Evolutionary conservation across 2,329 filamentous ascomycete species (phyloP), one percentile per base, ranked within the genome.

Genomic region (Gyromitra esculenta): DNA sequence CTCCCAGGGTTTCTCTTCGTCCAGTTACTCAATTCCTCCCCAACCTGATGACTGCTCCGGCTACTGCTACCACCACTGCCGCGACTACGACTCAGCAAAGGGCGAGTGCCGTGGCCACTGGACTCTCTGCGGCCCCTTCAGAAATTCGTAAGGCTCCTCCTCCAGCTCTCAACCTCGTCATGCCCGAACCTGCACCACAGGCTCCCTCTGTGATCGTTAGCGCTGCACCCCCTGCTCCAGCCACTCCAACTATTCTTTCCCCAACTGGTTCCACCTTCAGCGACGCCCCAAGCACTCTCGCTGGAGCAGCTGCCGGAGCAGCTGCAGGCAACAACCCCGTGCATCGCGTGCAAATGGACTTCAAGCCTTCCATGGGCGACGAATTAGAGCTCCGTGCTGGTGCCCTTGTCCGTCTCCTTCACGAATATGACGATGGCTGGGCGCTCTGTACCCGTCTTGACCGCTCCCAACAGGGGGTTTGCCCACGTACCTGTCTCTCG

Each of bases 381-480:
- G 96, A 99, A 84, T 87, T 99, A 82, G 92, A 90, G 78, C 87
- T 99, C 57, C 88, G 86, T 78, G 89, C 91, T 74, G 96, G 96
- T 67, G 91, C 96, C 78, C 87, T 99, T 63, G 93, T 98, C 65
- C 89, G 95, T 79, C 86, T 99, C 79, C 87, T 98, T 67, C 95
- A 98, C 82, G 94, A 97, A 84, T 99, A 98, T 81, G 96, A 99
- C 82, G 96, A 99, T 84, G 96, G 96, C 81, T 99, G 96, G 96
- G 93, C 94, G 82, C 92, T 98, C 71, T 97, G 94, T 84, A 92
- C 94, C 80, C 91, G 91, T 79, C 90, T 98, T 81, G 94, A 98
- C 84, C 91, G 94, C 79, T 94, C 93, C 77, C 88, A 92, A 81
- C 94, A 98, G 86, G 96, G 96, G 86, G 96, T 98, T 67, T 93